Base-by-base conservation (phyloP, 345 rosid genomes). In the Chamaenerion angustifolium region DNA sequence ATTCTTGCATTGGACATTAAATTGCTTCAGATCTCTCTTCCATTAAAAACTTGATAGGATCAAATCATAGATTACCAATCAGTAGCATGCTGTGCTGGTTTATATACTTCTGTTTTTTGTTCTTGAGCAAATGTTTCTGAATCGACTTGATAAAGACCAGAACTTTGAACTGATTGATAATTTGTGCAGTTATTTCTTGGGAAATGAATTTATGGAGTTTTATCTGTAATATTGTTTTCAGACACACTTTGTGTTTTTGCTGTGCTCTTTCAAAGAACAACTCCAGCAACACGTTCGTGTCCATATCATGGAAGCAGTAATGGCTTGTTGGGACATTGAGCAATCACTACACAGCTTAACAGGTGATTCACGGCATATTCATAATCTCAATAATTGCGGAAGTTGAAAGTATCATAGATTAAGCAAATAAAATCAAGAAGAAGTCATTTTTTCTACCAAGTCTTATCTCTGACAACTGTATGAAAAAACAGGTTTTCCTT, bases 311-410 rank as follows among this genome's bases (percentile, higher is more conserved):
- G 99, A 92, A 71, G 99, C 99, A 10, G 99, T 88, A 25, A 88
- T 92, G 96, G 96, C 99, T 45, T 92, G 99, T 67, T 92, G 99
- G 99, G 96, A 88, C 69, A 80, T 93, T 45, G 96, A 93, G 74
- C 96, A 93, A 68, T 82, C 94, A 50, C 72, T 93, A 37, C 99
- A 93, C 64, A 82, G 99, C 75, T 74, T 92, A 69, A 88, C 96
- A 57, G 96, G 96, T 84, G 31, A 49, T 45, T 11, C 45, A 27
- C 4, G 25, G 25, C 1, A 21, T 2, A 21, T 21, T 21, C 10
- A 31, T 8, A 31, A 8, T 31, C 37, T 31, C 37, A 31, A 31
- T 31, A 31, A 31, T 31, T 31, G 37, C 37, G 10, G 37, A 31
- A 5, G 37, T 7, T 31, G 10, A 31, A 31, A 31, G 8, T 31